Percentiles rank a stretch among this genome's conserved stretches.
Conservation (phyloP, 2,329 filamentous ascomycete genomes). For the Penicillium sp. region DNA sequence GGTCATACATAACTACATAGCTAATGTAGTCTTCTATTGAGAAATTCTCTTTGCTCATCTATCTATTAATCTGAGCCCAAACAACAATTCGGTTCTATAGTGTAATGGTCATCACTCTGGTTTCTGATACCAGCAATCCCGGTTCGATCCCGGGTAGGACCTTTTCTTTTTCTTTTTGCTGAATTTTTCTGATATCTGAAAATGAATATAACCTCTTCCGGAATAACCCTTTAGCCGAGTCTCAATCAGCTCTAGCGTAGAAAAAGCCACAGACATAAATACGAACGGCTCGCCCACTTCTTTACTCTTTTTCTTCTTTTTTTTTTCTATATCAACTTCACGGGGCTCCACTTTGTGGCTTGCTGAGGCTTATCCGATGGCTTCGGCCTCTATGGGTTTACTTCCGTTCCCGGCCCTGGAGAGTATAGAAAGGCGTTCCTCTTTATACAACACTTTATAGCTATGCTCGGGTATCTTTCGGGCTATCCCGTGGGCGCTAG, state of each 20-base stretch:
- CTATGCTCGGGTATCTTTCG: constrained; percentile 9
- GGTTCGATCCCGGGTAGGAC: background rate
- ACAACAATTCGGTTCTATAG: background rate
- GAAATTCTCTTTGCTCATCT: background rate
- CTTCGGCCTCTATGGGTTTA: constrained; percentile 15
- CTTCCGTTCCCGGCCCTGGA: constrained; percentile 19
- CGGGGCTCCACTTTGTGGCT: constrained; percentile 19
- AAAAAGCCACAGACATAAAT: constrained; percentile 4
- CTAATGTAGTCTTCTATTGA: no score
- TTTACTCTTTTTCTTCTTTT: constrained; percentile 6
- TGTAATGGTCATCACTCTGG: background rate
- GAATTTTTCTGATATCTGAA: background rate
- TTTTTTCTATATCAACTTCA: constrained; percentile 12
- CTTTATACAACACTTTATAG: constrained; percentile 12
- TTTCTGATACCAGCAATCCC: background rate
- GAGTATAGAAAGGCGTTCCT: constrained; percentile 15
- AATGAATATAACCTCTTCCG: background rate
- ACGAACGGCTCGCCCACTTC: background rate
- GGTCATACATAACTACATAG: no score
- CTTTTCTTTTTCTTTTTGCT: background rate
- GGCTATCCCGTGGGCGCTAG: background rate
- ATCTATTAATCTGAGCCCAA: background rate
- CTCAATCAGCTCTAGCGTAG: constrained; percentile 7
- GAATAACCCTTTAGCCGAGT: background rate
- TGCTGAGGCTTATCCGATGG: constrained; percentile 16